These are phyloP conservation scores for Metschnikowia lachancei DNA, from an alignment of 805 yeast species.

Conservation along the genomic window DNA sequence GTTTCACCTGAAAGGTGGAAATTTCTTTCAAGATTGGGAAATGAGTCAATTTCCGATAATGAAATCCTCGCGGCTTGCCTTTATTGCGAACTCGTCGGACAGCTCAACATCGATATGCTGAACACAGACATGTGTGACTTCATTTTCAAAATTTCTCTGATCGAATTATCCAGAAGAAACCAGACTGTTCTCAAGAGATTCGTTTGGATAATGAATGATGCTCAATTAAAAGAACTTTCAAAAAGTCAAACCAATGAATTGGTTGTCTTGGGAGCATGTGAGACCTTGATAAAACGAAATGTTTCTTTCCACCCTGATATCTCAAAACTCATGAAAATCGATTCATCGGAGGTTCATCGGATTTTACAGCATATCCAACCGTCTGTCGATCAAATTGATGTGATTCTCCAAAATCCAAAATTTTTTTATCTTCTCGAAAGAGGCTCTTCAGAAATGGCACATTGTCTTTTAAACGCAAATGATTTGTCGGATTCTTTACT, in stretches of 20 bases:
- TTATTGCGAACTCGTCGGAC: conserved; percentile 37
- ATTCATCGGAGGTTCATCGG: conserved; percentile 8
- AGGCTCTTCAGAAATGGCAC: conserved; percentile 1
- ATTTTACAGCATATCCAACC: conserved; percentile 7
- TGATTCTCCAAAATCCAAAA: conserved; percentile 6
- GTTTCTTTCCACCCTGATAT: conserved; percentile 12
- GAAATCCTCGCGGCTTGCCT: conserved; percentile 28
- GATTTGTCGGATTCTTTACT: conserved; percentile 15
- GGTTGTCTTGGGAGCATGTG: conserved; percentile 7
- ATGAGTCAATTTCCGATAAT: conserved; percentile 18
- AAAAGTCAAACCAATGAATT: conserved; percentile 11
- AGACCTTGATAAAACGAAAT: conserved; percentile 4
- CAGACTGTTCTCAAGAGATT: conserved; percentile 22
- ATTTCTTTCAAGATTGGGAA: conserved; percentile 16
- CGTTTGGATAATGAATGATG: conserved; percentile 28
- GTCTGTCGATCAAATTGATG: conserved; percentile 8
- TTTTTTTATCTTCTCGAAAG: conserved; percentile 14
- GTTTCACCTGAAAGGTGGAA: conserved; percentile 20
- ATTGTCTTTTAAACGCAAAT: conserved; percentile 3
- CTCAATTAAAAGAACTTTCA: conserved; percentile 17
- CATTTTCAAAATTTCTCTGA: conserved; percentile 12
- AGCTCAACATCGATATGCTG: conserved; percentile 19
- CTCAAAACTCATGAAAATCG: conserved; percentile 8
- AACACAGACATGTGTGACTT: conserved; percentile 14
- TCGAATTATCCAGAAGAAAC: conserved; percentile 6